Conservation (phyloP, 2,329 filamentous ascomycete genomes). For the Botryotinia calthae region DNA sequence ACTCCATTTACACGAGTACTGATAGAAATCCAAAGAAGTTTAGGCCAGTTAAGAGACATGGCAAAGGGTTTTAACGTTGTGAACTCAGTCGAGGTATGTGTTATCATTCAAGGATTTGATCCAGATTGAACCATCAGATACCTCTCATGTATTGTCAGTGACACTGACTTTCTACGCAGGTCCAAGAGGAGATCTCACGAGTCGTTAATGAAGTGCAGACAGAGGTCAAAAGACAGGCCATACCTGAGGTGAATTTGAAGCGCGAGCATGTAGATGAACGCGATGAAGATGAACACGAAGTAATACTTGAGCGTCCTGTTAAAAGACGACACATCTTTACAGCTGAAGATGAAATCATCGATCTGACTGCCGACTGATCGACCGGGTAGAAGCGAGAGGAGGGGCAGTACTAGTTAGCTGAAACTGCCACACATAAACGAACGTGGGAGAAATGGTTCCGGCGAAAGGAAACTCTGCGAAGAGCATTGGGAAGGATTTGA, state of each 20-base stretch:
- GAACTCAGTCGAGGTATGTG: slow-evolving; percentile 11
- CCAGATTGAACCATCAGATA: neutral
- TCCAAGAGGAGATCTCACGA: neutral
- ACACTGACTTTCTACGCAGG: neutral
- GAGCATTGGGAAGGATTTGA: neutral
- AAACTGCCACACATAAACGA: neutral
- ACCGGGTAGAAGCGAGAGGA: neutral
- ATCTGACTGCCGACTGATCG: slow-evolving; percentile 8
- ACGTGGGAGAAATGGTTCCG: neutral
- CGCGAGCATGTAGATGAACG: neutral
- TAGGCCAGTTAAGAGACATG: slow-evolving; percentile 1
- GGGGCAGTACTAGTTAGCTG: neutral
- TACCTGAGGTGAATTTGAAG: slow-evolving; percentile 1
- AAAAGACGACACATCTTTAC: slow-evolving; percentile 20
- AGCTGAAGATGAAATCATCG: slow-evolving; percentile 13
- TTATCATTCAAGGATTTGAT: neutral
- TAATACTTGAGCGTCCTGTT: slow-evolving; percentile 20
- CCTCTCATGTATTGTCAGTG: neutral
- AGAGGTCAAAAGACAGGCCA: neutral
- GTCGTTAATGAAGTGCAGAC: neutral
- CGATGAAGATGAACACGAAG: slow-evolving; percentile 14
- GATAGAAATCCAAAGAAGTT: slow-evolving; percentile 3
- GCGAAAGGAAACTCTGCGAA: neutral
- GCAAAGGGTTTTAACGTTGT: slow-evolving; percentile 1
- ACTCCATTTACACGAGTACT: slow-evolving; percentile 8